These are phyloP conservation scores for Suhomyces yuchorum DNA, from an alignment of 1,139 yeast genomes.

Conservation along the genomic window DNA sequence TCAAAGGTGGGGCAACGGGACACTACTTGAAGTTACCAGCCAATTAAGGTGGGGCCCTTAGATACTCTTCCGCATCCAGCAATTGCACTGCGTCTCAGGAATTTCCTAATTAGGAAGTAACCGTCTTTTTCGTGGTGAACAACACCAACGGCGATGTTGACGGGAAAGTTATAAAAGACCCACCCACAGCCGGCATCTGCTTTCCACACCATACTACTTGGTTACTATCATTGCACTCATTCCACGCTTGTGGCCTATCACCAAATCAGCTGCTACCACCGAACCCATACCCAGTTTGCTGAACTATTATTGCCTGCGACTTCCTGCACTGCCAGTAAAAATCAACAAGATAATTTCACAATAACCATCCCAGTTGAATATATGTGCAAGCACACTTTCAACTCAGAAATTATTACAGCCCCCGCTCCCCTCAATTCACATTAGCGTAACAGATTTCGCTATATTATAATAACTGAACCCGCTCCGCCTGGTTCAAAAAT, in stretches of 20 bases:
- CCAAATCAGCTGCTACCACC: not conserved
- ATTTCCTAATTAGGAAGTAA: slow-evolving; percentile 14
- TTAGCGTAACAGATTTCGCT: slow-evolving; percentile 1
- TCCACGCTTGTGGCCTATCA: not conserved
- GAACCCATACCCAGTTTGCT: not conserved
- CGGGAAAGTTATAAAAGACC: slow-evolving; percentile 2
- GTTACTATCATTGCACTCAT: not conserved
- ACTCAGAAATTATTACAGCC: not conserved
- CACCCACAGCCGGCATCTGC: not conserved
- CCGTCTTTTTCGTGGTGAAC: not conserved
- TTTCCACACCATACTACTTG: slow-evolving; percentile 1
- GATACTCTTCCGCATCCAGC: slow-evolving; percentile 10
- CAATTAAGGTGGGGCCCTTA: not conserved
- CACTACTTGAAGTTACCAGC: not conserved
- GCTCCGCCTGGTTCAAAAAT: not conserved
- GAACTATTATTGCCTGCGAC: slow-evolving; percentile 1
- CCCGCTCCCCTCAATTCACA: not conserved
- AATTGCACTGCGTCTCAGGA: slow-evolving; percentile 3
- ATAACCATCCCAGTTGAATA: slow-evolving; percentile 6
- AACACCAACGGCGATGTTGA: not conserved
- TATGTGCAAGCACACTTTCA: slow-evolving; percentile 2
- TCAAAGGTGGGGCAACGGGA: slow-evolving; percentile 3
- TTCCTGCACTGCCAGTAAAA: slow-evolving; percentile 5
- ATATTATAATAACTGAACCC: slow-evolving; percentile 3
- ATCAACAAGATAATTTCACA: not conserved